A percentile compares a stretch with the other conserved stretches of the same genome.
Evolutionary conservation across 768 basidiomycete species (phyloP).

Genomic region (Suillus alpinus): DNA sequence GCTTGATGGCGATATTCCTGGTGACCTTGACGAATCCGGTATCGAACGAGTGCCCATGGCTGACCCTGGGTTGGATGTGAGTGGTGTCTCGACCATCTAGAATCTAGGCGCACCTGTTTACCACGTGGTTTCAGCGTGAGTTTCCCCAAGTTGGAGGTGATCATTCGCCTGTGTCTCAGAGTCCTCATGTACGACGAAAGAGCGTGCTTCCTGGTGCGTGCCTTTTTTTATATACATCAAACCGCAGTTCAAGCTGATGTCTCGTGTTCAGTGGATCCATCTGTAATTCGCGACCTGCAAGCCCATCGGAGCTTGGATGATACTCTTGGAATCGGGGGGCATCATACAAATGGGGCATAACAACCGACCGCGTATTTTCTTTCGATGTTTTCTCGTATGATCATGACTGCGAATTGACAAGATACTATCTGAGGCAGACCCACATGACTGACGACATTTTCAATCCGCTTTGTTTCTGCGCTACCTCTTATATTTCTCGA

Average conservation of each 20-base stretch:
- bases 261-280: slow-evolving; percentile 69
- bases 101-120: slow-evolving; percentile 16
- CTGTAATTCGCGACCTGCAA: slow-evolving; percentile 84
- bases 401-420: slow-evolving; percentile 24
- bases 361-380: slow-evolving; percentile 11
- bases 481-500: slow-evolving; percentile 16
- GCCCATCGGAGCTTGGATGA: slow-evolving; percentile 83
- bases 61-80: slow-evolving; percentile 83
- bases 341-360: slow-evolving; percentile 29
- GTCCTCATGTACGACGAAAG: slow-evolving; percentile 89
- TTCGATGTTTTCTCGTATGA: slow-evolving; percentile 13
- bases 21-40: slow-evolving; percentile 75
- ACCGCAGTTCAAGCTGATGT: slow-evolving; percentile 14
- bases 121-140: slow-evolving; percentile 45
- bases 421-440: slow-evolving; percentile 10
- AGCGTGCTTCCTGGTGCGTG: slow-evolving; percentile 83
- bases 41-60: slow-evolving; percentile 90
- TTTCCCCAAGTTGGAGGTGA: slow-evolving; percentile 66
- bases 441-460: slow-evolving; percentile 30
- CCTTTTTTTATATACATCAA: slow-evolving; percentile 8
- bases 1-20: slow-evolving; percentile 61
- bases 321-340: slow-evolving; percentile 27
- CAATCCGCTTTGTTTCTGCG: slow-evolving; percentile 16
- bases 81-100: slow-evolving; percentile 31
- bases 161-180: slow-evolving; percentile 53